Evolutionary conservation across 805 yeast genomes (phyloP), one percentile per base, ranked within the genome.

Genomic region (Lachancea lanzarotensis): DNA sequence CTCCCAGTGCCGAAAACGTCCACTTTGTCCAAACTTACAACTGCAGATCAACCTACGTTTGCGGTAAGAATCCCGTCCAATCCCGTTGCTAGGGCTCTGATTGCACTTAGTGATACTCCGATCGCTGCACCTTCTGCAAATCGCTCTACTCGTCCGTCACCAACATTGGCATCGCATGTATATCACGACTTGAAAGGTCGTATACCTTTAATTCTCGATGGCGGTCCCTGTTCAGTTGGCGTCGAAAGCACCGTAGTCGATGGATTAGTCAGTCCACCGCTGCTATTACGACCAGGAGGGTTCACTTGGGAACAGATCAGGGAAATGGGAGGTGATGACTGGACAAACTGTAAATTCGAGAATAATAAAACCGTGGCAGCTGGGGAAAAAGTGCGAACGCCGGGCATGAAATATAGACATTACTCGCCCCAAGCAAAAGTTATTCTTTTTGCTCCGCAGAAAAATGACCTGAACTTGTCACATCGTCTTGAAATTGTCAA

Each of bases 61-160:
- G 98, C 97, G 0, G 95, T 89, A 1, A 73, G 98, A 48, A 74
- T 93, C 61, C 98, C 98, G 1, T 68, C 75, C 3, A 84, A 91
- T 63, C 87, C 91, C 0, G 76, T 93, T 1, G 98, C 98, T 0
- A 70, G 98, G 49, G 95, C 98, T 0, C 68, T 93, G 38, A 89
- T 93, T 43, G 84, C 87, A 1, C 56, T 85, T 11, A 78, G 95
- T 43, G 93, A 89, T 52, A 76, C 84, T 1, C 98, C 98, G 1
- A 66, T 93, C 31, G 98, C 98, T 1, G 98, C 98, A 0, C 98
- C 98, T 0, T 87, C 96, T 1, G 98, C 98, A 2, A 93, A 93
- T 64, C 91, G 96, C 1, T 88, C 96, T 1, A 93, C 98, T 0
- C 70, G 88, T 41, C 98, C 98, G 1, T 84, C 95, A 16, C 96